Evolutionary conservation across 2,329 filamentous ascomycete species (phyloP), one percentile per base, ranked within the genome.

Genomic region (Pestalotiopsis sp.): DNA sequence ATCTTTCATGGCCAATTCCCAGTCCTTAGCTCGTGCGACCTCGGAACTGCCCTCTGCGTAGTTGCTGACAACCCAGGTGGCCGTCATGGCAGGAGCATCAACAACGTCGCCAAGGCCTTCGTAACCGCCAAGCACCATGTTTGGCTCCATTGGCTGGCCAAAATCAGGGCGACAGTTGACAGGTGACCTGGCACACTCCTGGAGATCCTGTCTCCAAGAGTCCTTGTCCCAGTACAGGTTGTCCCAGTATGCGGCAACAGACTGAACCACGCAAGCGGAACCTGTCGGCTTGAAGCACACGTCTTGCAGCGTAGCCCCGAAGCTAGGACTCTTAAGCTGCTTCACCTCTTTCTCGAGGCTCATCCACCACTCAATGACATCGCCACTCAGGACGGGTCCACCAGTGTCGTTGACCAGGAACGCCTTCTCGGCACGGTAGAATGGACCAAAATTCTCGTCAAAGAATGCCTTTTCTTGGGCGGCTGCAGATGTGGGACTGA

Each of bases 21-120:
- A 99, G 73, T 97, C 93, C 82, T 95, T 93, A 3, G 94, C 94
- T 68, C 86, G 88, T 65, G 86, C 85, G 66, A 96, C 86, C 59
- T 89, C 89, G 35, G 86, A 81, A 3, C 91, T 91, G 10, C 89
- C 93, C 76, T 97, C 93, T 4, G 87, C 85, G 72, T 91, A 87
- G 74, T 98, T 99, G 74, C 91, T 94, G 62, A 99, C 90, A 7
- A 99, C 95, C 96, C 96, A 99, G 0, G 94, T 98, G 4, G 93
- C 90, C 7, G 97, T 92, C 69, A 98, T 87, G 2, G 96, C 94
- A 68, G 89, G 83, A 0, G 95, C 90, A 64, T 96, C 88, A 4
- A 91, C 83, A 30, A 94, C 87, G 71, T 93, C 85, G 0, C 85
- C 86, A 0, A 86, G 85, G 22, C 87, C 79, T 57, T 90, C 85